Evolutionary conservation across 805 yeast genomes (phyloP), one percentile per base, ranked within the genome.

Genomic region (Candida glaebosa): DNA sequence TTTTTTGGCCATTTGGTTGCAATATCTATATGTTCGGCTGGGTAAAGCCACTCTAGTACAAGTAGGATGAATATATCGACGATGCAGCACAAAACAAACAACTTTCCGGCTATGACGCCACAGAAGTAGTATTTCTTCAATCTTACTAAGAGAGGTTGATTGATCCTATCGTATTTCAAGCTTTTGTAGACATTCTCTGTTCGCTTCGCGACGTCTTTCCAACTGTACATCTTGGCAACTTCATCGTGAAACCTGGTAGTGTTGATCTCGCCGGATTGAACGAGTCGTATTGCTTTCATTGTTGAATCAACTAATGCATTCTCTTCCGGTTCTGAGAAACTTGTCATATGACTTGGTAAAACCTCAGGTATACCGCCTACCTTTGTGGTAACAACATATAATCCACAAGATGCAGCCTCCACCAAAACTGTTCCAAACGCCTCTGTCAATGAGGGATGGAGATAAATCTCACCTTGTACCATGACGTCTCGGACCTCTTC

Each of bases 361-460:
- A 93, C 98, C 57, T 93, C 99, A 0, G 97, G 97, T 31, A 93
- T 90, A 4, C 99, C 99, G 9, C 99, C 99, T 0, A 93, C 99
- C 43, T 81, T 80, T 0, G 99, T 93, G 0, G 97, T 89, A 0
- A 93, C 99, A 2, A 93, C 96, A 15, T 87, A 71, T 28, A 93
- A 61, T 0, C 97, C 97, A 68, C 98, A 93, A 1, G 96, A 84
- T 0, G 97, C 99, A 0, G 99, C 99, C 58, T 93, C 99, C 0
- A 93, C 96, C 8, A 93, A 66, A 0, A 88, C 98, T 0, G 99
- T 93, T 2, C 99, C 99, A 64, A 93, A 93, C 0, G 98, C 99
- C 59, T 93, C 99, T 0, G 98, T 93, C 31, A 93, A 70, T 1
- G 96, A 82, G 0, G 99, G 90, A 61, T 93, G 98, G 20, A 93